Conservation (phyloP, 768 basidiomycete species). For the Termitomyces sp. region DNA sequence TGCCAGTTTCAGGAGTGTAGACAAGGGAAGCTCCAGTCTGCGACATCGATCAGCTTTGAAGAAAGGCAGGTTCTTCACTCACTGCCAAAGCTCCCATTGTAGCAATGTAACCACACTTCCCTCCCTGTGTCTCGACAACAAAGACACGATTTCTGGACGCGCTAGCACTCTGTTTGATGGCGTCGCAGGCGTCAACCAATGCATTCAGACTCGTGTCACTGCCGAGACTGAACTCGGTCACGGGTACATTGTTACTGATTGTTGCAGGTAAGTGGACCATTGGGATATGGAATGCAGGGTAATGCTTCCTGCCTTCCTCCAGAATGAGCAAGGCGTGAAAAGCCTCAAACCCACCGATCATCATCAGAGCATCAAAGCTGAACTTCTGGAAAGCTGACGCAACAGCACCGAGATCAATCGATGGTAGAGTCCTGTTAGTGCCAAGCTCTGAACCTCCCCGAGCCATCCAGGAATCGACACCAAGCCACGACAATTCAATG, state of each 20-base stretch:
- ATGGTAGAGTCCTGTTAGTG: conserved; percentile 89
- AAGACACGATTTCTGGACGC: conserved; percentile 96
- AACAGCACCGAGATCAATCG: conserved; percentile 80
- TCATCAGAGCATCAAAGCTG: conserved; percentile 70
- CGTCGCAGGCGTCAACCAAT: conserved; percentile 94
- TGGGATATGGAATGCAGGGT: conserved; percentile 93
- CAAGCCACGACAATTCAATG: conserved; percentile 88
- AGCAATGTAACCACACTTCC: conserved; percentile 93
- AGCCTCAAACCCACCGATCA: conserved; percentile 97
- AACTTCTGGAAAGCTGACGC: conserved; percentile 91
- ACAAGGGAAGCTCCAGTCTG: conserved; percentile 90
- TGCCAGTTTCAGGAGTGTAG: conserved; percentile 92
- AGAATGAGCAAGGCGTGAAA: conserved; percentile 78
- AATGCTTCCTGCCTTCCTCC: conserved; percentile 75
- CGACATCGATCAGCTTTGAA: not conserved
- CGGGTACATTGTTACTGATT: conserved; percentile 96
- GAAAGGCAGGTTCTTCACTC: conserved; percentile 28
- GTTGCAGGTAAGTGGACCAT: conserved; percentile 96
- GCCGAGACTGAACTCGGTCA: conserved; percentile 95
- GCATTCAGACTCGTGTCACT: conserved; percentile 97
- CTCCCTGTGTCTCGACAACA: conserved; percentile 97
- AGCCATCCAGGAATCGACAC: conserved; percentile 94
- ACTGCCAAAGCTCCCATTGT: conserved; percentile 95
- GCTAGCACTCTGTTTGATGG: conserved; percentile 97
- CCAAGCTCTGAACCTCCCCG: conserved; percentile 98